A percentile compares a stretch with the other conserved stretches of the same genome.
phyloP scores from a whole-genome alignment of 208 protist species.

The Trypanosoma mega region DNA sequence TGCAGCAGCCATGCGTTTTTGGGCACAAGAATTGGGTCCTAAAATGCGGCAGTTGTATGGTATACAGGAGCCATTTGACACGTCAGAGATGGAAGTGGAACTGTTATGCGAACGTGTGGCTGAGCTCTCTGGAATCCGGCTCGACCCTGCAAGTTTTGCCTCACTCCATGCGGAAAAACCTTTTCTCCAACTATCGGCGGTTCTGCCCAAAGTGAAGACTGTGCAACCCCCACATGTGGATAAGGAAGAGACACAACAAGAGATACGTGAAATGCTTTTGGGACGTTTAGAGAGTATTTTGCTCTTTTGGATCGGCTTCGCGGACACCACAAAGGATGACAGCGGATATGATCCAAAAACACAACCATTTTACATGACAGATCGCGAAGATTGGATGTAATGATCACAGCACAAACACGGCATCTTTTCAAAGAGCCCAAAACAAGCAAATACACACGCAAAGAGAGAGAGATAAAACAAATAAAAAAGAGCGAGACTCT shows the following conservation, averaged over 20 bases:
- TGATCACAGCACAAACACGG: too few relatives aligned
- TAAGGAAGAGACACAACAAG: slow-evolving; percentile 7
- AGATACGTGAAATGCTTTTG: slow-evolving; percentile 22
- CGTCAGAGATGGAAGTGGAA: slow-evolving; percentile 41
- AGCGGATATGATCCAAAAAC: neutral
- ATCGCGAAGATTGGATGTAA: slow-evolving; percentile 18
- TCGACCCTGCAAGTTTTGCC: slow-evolving; percentile 37
- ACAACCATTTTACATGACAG: slow-evolving; percentile 73
- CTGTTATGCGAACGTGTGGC: slow-evolving; percentile 53
- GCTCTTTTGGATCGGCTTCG: slow-evolving; percentile 85
- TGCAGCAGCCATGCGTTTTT: slow-evolving; percentile 52
- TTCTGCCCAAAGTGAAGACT: slow-evolving; percentile 29
- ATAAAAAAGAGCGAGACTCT: too few relatives aligned
- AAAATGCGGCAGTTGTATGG: slow-evolving; percentile 44
- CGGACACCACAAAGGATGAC: slow-evolving; percentile 37
- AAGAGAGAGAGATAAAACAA: too few relatives aligned
- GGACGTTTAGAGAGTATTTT: slow-evolving; percentile 39
- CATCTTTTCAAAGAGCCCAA: too few relatives aligned
- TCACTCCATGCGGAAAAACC: slow-evolving; percentile 39
- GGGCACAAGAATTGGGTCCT: slow-evolving; percentile 66
- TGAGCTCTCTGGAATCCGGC: slow-evolving; percentile 45
- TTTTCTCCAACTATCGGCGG: slow-evolving; percentile 33
- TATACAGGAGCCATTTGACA: slow-evolving; percentile 52
- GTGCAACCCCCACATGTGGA: slow-evolving; percentile 20
- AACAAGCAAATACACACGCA: too few relatives aligned